phyloP scores from a whole-genome alignment of 768 basidiomycete species.

The Leccinum imitatum region DNA sequence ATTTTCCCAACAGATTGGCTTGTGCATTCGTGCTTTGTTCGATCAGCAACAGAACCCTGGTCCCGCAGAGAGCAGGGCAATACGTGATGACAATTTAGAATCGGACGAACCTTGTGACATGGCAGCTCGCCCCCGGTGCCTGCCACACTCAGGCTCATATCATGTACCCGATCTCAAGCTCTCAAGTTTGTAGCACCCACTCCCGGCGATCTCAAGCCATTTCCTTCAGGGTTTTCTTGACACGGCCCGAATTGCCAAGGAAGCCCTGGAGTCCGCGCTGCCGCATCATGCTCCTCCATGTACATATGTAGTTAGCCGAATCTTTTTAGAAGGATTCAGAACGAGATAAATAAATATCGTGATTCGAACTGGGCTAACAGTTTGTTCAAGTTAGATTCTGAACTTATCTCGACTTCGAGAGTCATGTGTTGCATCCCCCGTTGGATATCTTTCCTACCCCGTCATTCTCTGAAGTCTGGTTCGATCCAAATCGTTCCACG shows the following conservation, averaged over 20 bases:
- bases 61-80: neutral
- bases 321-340: neutral
- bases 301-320: neutral
- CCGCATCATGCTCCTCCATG: neutral
- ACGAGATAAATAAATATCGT: neutral
- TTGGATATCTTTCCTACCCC: neutral
- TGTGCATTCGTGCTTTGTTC: neutral
- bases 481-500: neutral
- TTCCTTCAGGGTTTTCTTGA: neutral
- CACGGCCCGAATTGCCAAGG: conserved; percentile 7
- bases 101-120: neutral
- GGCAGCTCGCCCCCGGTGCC: neutral
- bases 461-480: neutral
- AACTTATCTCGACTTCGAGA: neutral
- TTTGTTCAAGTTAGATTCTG: neutral
- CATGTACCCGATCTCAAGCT: neutral
- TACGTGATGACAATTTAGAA: neutral
- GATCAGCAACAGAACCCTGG: neutral
- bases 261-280: neutral
- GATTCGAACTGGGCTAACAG: neutral
- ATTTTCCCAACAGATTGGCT: neutral
- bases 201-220: neutral
- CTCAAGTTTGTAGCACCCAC: neutral
- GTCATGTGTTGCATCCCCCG: neutral
- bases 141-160: neutral